Base-by-base conservation (phyloP, 352 stramenopile species). In the Stramenopiles sp. region DNA sequence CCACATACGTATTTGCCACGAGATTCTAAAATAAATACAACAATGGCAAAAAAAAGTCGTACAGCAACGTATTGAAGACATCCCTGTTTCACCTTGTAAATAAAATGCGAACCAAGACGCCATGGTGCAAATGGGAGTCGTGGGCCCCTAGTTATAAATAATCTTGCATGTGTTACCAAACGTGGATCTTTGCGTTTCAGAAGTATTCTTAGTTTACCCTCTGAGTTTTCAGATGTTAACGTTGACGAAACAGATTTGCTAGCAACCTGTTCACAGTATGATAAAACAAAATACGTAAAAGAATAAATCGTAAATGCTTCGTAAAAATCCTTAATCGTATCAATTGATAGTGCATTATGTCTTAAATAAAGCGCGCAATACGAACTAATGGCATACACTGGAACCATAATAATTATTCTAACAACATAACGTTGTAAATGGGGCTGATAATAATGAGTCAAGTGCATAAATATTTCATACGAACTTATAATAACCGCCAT, bases 341-440 rank as follows among this genome's bases (percentile, higher is more conserved):
- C 62, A 38, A 79, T 61, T 44, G 75, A 79, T 32, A 75, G 57
- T 4, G 62, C 52, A 20, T 59, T 43, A 2, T 64, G 59, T 47
- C 88, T 78, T 55, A 93, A 93, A n/a, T 76, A 61, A 17, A 96
- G 62, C 29, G 72, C 85, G 3, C 93, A 56, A 78, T 78, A 96
- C 37, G 67, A 85, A 50, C 91, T 74, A 8, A 86, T 78, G 1
- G 68, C 62, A 59, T 93, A 96, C 45, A 96, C 91, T 1, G 81
- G 80, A 8, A 96, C 77, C 74, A 94, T 93, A 74, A 74, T 93
- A 15, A 96, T 10, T 19, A 42, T 42, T 6, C 38, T 17, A 6
- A 42, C 38, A 22, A 42, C 17, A 24, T 42, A 42, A 21, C 15
- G 6, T 24, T 42, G 19, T 18, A 42, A 10, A 24, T 42, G 6